Evolutionary conservation across 495 filamentous ascomycete species (phyloP).

Genomic region (Aspergillus heteromorphus): DNA sequence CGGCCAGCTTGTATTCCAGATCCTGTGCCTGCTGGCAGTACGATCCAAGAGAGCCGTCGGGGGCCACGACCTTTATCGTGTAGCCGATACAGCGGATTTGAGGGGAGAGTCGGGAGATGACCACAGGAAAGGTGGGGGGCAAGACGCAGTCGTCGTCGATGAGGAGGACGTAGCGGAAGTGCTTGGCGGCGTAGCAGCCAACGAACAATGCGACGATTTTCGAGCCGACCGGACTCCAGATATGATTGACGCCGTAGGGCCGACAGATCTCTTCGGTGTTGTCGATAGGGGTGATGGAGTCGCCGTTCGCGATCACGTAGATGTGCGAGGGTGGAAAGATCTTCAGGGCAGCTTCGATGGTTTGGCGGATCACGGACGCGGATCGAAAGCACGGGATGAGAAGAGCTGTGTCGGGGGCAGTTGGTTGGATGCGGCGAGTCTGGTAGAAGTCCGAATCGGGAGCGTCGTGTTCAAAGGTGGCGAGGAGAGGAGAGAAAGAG

Average conservation of each 20-base stretch:
- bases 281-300: conserved; percentile 34
- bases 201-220: conserved; percentile 46
- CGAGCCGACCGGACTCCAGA: conserved; percentile 35
- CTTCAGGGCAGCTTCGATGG: conserved; percentile 39
- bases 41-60: conserved; percentile 25
- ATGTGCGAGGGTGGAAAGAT: conserved; percentile 41
- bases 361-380: conserved; percentile 35
- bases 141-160: conserved; percentile 47
- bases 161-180: conserved; percentile 37
- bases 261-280: conserved; percentile 43
- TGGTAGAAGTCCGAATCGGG: conserved; percentile 16
- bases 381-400: conserved; percentile 47
- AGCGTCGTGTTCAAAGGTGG: conserved; percentile 33
- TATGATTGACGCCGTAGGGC: conserved; percentile 34
- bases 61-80: conserved; percentile 39
- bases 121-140: conserved; percentile 38
- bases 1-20: conserved; percentile 42
- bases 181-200: conserved; percentile 35
- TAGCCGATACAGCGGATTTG: conserved; percentile 38
- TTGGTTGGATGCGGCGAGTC: conserved; percentile 15
- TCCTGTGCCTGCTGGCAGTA: conserved; percentile 44
- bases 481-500: conserved; percentile 33
- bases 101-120: conserved; percentile 32
- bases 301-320: conserved; percentile 43
- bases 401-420: conserved; percentile 26